Evolutionary conservation across 345 rosid genomes (phyloP), one percentile per base, ranked within the genome.

Genomic region (Passiflora organensis): DNA sequence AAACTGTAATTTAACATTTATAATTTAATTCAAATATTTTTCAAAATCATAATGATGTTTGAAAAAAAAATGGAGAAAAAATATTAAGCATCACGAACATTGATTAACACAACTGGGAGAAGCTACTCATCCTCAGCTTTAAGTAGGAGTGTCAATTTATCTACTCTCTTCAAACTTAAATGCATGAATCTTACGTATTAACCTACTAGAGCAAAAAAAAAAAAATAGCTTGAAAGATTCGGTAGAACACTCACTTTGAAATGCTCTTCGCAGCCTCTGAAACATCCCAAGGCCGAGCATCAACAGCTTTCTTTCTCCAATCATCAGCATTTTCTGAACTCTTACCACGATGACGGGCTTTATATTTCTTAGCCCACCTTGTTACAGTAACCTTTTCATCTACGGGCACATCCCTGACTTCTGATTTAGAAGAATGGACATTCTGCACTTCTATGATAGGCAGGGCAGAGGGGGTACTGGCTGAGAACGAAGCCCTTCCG

Each of bases 341-440:
- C 76, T 86, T 84, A 62, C 79, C 72, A 48, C 53, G 59, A 61
- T 72, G 71, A 38, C 81, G 73, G 38, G 67, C 63, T 70, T 62
- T 79, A 45, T 80, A 79, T 69, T 78, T 86, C 84, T 84, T 89
- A 19, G 95, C 84, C 96, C 98, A 86, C 56, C 95, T 76, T 20
- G 96, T 88, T 58, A 88, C 73, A 9, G 81, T 84, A 44, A 93
- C 99, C 63, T 77, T 84, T 63, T 82, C 96, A 77, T 89, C 96
- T 44, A 93, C 91, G 72, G 75, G 83, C 57, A 86, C 94, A 65
- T 93, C 95, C 81, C 82, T 84, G 46, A 78, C 78, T 54, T 83
- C 86, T 34, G 80, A 64, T 68, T 74, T 77, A 49, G 76, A 72
- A 32, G 83, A 69, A 71, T 46, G 69, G 18, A 51, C 46, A 54